Conservation (phyloP, 139 green algal species). For the Deuterostichococcus epilithicus region DNA sequence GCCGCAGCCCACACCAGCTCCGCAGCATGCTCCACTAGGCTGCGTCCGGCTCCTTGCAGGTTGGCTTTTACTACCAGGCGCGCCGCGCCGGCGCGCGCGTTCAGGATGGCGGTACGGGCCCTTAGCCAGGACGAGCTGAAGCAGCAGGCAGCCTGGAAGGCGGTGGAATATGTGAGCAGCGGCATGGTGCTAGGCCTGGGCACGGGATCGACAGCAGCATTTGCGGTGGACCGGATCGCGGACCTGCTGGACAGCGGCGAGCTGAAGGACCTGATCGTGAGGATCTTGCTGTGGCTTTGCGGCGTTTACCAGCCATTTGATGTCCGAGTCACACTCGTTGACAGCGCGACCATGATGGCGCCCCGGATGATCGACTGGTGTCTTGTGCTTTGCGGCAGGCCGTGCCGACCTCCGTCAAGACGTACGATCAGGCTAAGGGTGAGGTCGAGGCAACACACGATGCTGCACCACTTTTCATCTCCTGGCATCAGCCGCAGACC, state of each 20-base stretch:
- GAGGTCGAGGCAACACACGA: slow-evolving; percentile 2
- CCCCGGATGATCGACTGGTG: too few species aligned
- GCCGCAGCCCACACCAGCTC: background rate
- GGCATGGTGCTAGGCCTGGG: slow-evolving; percentile 95
- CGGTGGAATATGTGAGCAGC: slow-evolving; percentile 96
- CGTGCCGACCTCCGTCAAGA: slow-evolving; percentile 91
- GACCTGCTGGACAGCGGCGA: slow-evolving; percentile 84
- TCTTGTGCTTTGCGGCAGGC: too few species aligned
- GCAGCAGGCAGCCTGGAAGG: slow-evolving; percentile 91
- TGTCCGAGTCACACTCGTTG: too few species aligned
- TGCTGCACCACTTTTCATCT: too few species aligned
- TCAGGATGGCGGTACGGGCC: slow-evolving; percentile 5
- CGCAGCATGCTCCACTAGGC: background rate
- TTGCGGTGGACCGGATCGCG: slow-evolving; percentile 95
- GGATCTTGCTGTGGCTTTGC: too few species aligned
- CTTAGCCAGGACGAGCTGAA: slow-evolving; percentile 90
- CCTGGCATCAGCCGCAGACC: background rate
- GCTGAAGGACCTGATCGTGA: slow-evolving; percentile 89
- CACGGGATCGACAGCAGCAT: slow-evolving; percentile 98
- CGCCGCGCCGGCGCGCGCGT: background rate
- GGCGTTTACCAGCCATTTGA: too few species aligned
- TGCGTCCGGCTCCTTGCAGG: background rate
- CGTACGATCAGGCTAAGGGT: slow-evolving; percentile 85
- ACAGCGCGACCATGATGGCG: too few species aligned
- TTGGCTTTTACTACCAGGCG: slow-evolving; percentile 13